These are phyloP conservation scores for Gautieria morchelliformis DNA, from an alignment of 768 basidiomycete genomes.

Conservation along the genomic window DNA sequence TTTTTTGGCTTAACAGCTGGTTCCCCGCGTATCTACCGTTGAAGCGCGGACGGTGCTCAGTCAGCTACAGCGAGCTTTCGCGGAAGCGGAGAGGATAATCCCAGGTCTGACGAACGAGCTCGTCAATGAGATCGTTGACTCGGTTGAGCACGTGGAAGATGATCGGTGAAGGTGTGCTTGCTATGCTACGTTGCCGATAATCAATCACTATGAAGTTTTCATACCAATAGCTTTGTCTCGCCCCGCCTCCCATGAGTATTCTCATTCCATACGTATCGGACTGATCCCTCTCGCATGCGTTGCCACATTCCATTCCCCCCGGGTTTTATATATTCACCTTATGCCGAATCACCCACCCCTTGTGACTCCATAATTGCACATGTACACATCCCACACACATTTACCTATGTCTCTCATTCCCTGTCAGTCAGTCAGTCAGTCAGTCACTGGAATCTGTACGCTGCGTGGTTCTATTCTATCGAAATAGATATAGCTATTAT, in stretches of 20 bases:
- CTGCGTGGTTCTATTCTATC: slow-evolving; percentile 3
- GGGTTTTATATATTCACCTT: neutral
- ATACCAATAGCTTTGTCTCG: neutral
- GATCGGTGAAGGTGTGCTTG: slow-evolving; percentile 38
- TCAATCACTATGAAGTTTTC: neutral
- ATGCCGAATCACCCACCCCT: neutral
- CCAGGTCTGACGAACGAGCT: slow-evolving; percentile 91
- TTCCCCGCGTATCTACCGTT: slow-evolving; percentile 86
- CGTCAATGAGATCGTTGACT: slow-evolving; percentile 89
- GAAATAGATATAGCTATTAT: neutral
- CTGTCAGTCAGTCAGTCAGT: no score
- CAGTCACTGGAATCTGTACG: neutral
- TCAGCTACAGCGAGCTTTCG: slow-evolving; percentile 83
- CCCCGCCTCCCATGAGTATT: neutral
- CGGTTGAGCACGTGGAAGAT: slow-evolving; percentile 84
- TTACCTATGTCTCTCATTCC: neutral
- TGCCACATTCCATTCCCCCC: neutral
- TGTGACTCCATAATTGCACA: neutral
- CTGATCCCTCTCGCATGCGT: neutral
- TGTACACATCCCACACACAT: neutral
- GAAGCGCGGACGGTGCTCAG: slow-evolving; percentile 83
- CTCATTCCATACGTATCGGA: neutral
- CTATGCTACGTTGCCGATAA: neutral
- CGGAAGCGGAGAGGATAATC: slow-evolving; percentile 90
- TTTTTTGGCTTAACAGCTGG: slow-evolving; percentile 51